phyloP scores from a whole-genome alignment of 352 stramenopile genomes.

The Phytopythium sindhum region DNA sequence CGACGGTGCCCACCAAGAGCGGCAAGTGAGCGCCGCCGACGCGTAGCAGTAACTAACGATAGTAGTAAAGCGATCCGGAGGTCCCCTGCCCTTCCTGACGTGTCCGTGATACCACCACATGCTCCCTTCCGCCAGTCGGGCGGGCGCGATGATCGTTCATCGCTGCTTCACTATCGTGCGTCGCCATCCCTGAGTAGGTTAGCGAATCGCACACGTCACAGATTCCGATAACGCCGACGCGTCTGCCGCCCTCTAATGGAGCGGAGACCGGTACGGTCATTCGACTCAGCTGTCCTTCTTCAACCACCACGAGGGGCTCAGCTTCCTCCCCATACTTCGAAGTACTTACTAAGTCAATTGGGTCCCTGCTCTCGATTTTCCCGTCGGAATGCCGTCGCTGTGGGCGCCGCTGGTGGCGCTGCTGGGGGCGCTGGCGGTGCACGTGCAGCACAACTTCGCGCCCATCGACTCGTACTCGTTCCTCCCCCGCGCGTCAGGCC shows the following conservation, averaged over 20 bases:
- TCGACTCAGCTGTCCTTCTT: background rate
- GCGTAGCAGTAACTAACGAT: conserved; percentile 2
- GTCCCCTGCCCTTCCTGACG: too few species aligned
- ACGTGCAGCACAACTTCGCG: conserved; percentile 44
- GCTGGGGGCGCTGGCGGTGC: conserved; percentile 30
- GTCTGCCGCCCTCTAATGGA: background rate
- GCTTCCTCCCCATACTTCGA: background rate
- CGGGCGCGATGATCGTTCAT: too few species aligned
- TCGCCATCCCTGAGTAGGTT: too few species aligned
- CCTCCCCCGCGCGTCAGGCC: background rate
- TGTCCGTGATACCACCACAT: too few species aligned
- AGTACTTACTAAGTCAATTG: too few species aligned
- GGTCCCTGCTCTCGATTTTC: too few species aligned
- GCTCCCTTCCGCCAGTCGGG: too few species aligned
- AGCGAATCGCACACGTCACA: background rate
- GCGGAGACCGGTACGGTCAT: background rate
- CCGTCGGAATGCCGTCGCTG: background rate
- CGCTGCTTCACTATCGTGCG: too few species aligned
- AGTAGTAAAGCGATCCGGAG: background rate
- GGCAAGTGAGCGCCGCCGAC: conserved; percentile 12
- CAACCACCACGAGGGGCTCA: background rate
- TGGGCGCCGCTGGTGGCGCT: conserved; percentile 12
- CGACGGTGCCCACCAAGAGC: conserved; percentile 29
- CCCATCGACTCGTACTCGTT: conserved; percentile 41
- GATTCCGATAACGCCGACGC: background rate